Percentiles rank a stretch among this genome's conserved stretches.
phyloP scores from a whole-genome alignment of 2,329 filamentous ascomycete species.

The Colletotrichum lupini region DNA sequence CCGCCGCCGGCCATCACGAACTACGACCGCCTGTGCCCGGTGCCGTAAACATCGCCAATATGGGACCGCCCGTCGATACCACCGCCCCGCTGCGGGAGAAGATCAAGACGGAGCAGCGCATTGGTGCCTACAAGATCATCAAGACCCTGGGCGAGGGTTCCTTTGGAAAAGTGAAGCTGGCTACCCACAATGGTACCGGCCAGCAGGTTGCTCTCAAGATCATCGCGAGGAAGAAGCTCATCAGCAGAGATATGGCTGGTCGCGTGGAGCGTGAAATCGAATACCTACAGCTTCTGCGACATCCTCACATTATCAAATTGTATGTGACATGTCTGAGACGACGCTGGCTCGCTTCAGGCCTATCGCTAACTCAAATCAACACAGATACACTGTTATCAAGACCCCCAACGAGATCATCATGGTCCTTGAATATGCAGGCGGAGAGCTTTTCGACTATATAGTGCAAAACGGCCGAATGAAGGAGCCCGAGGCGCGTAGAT shows the following conservation, averaged over 20 bases:
- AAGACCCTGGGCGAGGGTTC: constrained; percentile 95
- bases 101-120: constrained; percentile 79
- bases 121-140: constrained; percentile 92
- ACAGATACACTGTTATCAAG: constrained; percentile 94
- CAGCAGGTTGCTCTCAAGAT: constrained; percentile 99
- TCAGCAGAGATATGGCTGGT: constrained; percentile 97
- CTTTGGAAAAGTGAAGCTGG: constrained; percentile 98
- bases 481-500: constrained; percentile 92
- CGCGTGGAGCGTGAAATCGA: constrained; percentile 98
- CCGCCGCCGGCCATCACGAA: constrained; percentile 38
- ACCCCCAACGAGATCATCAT: constrained; percentile 96
- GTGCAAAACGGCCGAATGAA: constrained; percentile 93
- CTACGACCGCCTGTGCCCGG: constrained; percentile 41
- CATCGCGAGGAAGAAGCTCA: constrained; percentile 94
- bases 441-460: constrained; percentile 98
- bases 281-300: constrained; percentile 92
- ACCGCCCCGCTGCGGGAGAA: constrained; percentile 50
- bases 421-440: constrained; percentile 97
- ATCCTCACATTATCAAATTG: constrained; percentile 99
- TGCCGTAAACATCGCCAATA: constrained; percentile 46
- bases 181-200: constrained; percentile 89
- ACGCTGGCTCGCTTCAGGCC: not conserved
- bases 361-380: not conserved
- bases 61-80: constrained; percentile 42
- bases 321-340: constrained; percentile 55